A percentile compares a stretch with the other conserved stretches of the same genome.
Evolutionary conservation across 1,139 yeast species (phyloP).

Genomic region (Kodamaea suecica): DNA sequence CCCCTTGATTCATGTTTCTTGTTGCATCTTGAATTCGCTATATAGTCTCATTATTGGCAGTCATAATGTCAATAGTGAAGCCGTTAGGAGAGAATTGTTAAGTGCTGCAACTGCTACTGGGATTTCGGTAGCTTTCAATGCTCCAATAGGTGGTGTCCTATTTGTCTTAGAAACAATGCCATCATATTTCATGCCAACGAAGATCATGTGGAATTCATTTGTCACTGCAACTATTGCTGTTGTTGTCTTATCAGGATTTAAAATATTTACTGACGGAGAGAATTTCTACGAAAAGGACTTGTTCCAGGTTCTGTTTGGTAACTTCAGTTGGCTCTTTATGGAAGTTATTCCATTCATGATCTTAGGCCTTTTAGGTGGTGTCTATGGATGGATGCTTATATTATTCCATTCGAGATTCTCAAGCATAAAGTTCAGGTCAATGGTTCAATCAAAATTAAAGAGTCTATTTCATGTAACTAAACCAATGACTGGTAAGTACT

Average conservation of each 20-base stretch:
- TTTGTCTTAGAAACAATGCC: conserved; percentile 77
- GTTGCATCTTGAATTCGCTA: conserved; percentile 49
- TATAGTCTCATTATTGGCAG: conserved; percentile 37
- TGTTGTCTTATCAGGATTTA: conserved; percentile 54
- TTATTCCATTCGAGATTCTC: conserved; percentile 41
- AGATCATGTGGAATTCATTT: conserved; percentile 78
- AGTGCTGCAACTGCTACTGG: conserved; percentile 93
- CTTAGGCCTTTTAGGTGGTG: conserved; percentile 68
- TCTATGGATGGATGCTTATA: conserved; percentile 57
- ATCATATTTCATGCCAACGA: conserved; percentile 58
- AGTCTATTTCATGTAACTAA: conserved; percentile 14
- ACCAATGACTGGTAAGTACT: conserved; percentile 14
- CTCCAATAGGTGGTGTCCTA: conserved; percentile 92
- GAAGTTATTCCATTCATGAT: conserved; percentile 68
- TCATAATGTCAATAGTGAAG: conserved; percentile 43
- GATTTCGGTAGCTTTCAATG: conserved; percentile 87
- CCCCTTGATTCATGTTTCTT: conserved; percentile 84
- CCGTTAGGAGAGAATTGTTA: conserved; percentile 58
- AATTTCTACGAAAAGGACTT: conserved; percentile 55
- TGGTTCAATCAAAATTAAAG: conserved; percentile 18
- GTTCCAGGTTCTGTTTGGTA: conserved; percentile 61
- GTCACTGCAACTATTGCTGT: conserved; percentile 74
- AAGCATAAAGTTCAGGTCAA: conserved; percentile 17
- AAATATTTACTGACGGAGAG: conserved; percentile 56
- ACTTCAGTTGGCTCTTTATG: conserved; percentile 68